These are phyloP conservation scores for Solanum hybrid DNA, from an alignment of 305 asterid genomes.

Conservation along the genomic window DNA sequence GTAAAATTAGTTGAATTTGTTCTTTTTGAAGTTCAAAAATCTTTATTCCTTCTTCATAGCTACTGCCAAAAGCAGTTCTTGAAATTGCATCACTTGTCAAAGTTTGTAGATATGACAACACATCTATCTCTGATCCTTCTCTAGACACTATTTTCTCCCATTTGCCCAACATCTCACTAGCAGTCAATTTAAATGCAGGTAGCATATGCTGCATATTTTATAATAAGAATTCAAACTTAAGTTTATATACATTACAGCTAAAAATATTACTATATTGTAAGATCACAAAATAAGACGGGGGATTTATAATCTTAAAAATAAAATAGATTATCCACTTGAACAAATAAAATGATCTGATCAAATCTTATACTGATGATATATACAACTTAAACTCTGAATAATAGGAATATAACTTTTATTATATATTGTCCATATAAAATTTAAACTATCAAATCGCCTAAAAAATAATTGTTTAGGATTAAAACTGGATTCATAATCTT, in stretches of 20 bases:
- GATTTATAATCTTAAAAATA: not conserved
- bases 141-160: conserved; percentile 9
- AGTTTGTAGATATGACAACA: conserved; percentile 15
- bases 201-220: conserved; percentile 14
- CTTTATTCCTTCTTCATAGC: conserved; percentile 20
- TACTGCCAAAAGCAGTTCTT: conserved; percentile 26
- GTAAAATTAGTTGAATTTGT: not conserved
- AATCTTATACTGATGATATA: not conserved
- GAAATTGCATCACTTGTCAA: conserved; percentile 25
- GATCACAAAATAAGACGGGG: not conserved
- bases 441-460: not conserved
- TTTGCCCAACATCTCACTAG: conserved; percentile 11
- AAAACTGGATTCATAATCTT: not conserved
- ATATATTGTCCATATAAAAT: not conserved
- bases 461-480: not conserved
- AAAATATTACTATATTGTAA: not conserved
- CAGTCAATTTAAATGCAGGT: conserved; percentile 15
- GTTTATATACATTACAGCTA: not conserved
- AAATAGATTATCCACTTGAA: not conserved
- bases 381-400: not conserved
- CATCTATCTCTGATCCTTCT: conserved; percentile 15
- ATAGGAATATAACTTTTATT: not conserved
- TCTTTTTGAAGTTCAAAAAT: conserved; percentile 16
- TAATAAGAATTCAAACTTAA: not conserved
- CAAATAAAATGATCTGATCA: too few relatives aligned